Evolutionary conservation across 2,329 filamentous ascomycete genomes (phyloP), one percentile per base, ranked within the genome.

Genomic region (Neonectria sp.): DNA sequence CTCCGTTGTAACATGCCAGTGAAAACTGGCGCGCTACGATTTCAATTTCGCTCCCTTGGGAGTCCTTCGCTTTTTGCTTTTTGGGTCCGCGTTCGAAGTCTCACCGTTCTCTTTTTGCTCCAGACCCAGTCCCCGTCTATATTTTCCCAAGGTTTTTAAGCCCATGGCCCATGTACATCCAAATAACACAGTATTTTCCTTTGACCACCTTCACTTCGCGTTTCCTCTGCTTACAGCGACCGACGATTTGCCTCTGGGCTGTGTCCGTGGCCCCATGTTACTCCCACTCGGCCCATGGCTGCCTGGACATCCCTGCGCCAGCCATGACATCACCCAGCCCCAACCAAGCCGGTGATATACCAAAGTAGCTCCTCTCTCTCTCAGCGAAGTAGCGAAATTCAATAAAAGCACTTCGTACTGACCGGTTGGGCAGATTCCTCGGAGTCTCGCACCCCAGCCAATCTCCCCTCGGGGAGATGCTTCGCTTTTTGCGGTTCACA

Each of bases 371-470:
- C 0, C 4, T 9, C 5, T 1, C 12, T 5, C 43, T 45, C 13
- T 49, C 65, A 74, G 67, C 67, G 68, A 72, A 72, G 67, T 70
- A 72, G 65, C 67, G 55, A 15, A 46, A 49, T 12, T 11, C 15
- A 27, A 4, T 12, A 9, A 21, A 43, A 43, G 4, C 4, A 43
- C n/a, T 31, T 31, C 11, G 29, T 31, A 9, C 21, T 21, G 40
- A 9, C 40, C 40, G 17, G 7, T n/a, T 21, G 3, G 17, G 40
- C n/a, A 21, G 8, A 43, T 9, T 40, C 13, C 9, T 40, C 29
- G 21, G n/a, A 11, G 11, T 33, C 31, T 33, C 11, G 31, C 21
- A 21, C 9, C 31, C 9, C 31, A 3, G 31, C 31, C 31, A 33
- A 12, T 33, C 31, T 33, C 31, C 31, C 37, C 11, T 45, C 24